Conservation (phyloP, 176 grass and related monocot species). For the Pharus latifolius region DNA sequence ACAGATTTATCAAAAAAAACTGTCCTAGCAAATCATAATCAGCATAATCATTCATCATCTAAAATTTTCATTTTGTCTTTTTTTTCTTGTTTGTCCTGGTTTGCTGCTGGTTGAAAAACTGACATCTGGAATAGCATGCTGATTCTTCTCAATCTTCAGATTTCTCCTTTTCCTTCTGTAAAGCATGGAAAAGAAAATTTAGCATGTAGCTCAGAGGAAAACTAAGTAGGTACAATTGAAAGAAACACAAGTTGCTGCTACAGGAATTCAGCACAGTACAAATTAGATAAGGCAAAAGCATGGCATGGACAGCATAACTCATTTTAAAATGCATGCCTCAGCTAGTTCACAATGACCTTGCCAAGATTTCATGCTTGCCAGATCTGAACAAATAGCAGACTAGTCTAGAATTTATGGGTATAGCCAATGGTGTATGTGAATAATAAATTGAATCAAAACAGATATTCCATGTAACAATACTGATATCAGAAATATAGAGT, state of each 20-base stretch:
- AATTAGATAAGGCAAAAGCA: neutral
- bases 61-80: neutral
- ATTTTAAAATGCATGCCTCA: too few species aligned
- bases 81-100: neutral
- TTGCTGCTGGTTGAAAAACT: neutral
- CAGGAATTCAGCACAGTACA: neutral
- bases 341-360: too few species aligned
- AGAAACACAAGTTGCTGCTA: neutral
- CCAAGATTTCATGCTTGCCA: too few species aligned
- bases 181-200: neutral
- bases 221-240: neutral
- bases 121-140: neutral
- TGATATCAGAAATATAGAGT: neutral
- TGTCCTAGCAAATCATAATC: neutral
- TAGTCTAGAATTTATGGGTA: too few species aligned
- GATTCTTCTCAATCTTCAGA: slow-evolving; percentile 13
- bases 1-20: neutral
- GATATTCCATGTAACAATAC: neutral
- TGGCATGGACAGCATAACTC: too few species aligned
- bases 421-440: neutral
- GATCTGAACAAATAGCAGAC: too few species aligned
- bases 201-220: neutral
- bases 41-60: neutral
- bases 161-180: slow-evolving; percentile 47
- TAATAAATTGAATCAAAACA: neutral